Evolutionary conservation across 441 rosid genomes (phyloP).

Genomic region (Eruca vesicaria): DNA sequence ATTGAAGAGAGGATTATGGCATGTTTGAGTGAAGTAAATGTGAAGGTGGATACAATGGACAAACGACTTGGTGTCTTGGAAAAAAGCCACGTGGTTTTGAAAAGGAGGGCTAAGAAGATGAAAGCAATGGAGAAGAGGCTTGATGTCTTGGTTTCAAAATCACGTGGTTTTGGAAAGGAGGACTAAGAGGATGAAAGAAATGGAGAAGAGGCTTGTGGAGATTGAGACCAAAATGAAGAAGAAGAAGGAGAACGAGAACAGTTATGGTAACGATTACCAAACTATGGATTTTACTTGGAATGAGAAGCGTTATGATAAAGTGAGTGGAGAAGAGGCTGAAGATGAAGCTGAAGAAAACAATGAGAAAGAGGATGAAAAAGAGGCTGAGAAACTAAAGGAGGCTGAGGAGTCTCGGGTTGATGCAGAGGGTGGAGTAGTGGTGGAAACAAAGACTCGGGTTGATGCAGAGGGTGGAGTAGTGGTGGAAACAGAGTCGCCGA

Average conservation of each 20-base stretch:
- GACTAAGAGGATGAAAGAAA: not conserved
- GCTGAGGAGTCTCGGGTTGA: not conserved
- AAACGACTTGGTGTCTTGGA: too few species aligned
- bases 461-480: not conserved
- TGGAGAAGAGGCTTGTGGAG: not conserved
- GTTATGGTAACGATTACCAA: not conserved
- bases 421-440: not conserved
- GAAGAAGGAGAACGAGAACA: not conserved
- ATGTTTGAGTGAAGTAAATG: too few species aligned
- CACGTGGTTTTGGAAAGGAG: too few species aligned
- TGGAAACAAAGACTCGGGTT: not conserved
- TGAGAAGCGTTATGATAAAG: not conserved
- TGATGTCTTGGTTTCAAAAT: too few species aligned
- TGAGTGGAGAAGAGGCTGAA: not conserved
- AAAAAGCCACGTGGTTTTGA: too few species aligned
- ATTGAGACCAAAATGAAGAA: not conserved
- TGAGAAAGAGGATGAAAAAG: not conserved
- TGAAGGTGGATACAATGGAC: too few species aligned
- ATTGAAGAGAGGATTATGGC: too few species aligned
- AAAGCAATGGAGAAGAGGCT: not conserved
- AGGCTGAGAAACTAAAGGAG: too few species aligned
- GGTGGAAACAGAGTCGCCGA: too few species aligned
- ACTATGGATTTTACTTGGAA: not conserved
- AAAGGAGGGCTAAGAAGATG: too few species aligned
- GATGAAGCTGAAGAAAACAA: too few species aligned